Evolutionary conservation across 768 basidiomycete genomes (phyloP).

Genomic region (Boletus subcaerulescens): DNA sequence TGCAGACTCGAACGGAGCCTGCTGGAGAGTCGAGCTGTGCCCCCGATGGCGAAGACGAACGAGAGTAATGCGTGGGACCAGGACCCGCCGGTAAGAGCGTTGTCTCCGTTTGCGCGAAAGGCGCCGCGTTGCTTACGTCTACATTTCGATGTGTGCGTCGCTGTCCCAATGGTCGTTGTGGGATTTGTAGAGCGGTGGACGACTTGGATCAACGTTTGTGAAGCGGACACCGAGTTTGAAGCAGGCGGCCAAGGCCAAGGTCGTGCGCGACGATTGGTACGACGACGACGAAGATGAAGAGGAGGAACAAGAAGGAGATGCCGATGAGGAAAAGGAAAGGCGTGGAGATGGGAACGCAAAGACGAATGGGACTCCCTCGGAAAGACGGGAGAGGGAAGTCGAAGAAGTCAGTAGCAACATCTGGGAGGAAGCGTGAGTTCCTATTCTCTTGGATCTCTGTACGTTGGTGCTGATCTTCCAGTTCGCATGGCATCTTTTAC

Average conservation of each 20-base stretch:
- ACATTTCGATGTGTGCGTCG: too few species aligned
- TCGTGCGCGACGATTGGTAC: slow-evolving; percentile 58
- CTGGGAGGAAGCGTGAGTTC: slow-evolving; percentile 70
- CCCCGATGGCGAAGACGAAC: slow-evolving; percentile 13
- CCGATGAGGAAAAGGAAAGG: too few species aligned
- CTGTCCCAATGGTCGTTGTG: neutral
- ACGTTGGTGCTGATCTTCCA: slow-evolving; percentile 10
- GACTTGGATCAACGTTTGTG: neutral
- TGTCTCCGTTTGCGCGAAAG: neutral
- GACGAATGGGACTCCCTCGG: neutral
- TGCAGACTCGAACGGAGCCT: neutral
- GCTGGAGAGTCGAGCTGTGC: neutral
- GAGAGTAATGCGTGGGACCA: slow-evolving; percentile 19
- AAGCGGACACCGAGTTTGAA: slow-evolving; percentile 1
- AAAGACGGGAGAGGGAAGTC: too few species aligned
- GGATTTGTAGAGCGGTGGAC: slow-evolving; percentile 5
- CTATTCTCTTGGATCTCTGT: neutral
- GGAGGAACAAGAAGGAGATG: neutral
- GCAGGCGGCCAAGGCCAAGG: neutral
- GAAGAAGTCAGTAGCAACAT: slow-evolving; percentile 43
- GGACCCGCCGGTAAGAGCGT: slow-evolving; percentile 12
- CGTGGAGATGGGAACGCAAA: neutral
- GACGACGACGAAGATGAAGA: slow-evolving; percentile 42
- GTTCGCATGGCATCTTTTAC: neutral
- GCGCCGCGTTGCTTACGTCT: slow-evolving; percentile 15